Conservation (phyloP, 345 rosid genomes). For the Erodium maritimum region DNA sequence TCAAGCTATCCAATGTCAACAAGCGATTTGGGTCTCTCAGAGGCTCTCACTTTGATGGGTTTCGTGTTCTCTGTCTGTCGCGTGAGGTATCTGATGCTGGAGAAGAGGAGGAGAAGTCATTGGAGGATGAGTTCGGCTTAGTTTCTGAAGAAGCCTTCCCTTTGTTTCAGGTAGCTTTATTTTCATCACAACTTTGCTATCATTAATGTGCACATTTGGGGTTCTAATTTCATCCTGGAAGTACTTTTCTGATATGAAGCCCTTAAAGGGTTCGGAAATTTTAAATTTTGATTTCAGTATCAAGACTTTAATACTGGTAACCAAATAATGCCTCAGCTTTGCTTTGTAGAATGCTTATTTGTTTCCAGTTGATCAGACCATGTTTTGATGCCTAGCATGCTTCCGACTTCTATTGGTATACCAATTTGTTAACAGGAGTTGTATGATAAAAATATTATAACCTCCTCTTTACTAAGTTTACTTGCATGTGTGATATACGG, state of each 20-base stretch:
- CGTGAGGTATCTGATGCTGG: conserved; percentile 29
- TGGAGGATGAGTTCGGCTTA: conserved; percentile 24
- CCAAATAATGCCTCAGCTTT: too few species aligned
- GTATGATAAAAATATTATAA: too few species aligned
- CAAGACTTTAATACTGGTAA: too few species aligned
- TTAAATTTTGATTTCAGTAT: too few species aligned
- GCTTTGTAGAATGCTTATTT: too few species aligned
- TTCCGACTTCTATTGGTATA: too few species aligned
- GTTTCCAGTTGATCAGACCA: too few species aligned
- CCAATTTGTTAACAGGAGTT: too few species aligned
- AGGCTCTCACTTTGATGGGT: conserved; percentile 14
- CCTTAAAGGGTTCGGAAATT: too few species aligned
- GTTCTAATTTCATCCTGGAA: neutral
- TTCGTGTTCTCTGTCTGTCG: conserved; percentile 31
- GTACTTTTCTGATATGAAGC: too few species aligned
- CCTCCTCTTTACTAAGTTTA: too few species aligned
- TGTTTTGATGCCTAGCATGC: too few species aligned
- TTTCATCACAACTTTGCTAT: neutral
- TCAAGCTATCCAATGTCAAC: conserved; percentile 12
- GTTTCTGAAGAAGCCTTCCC: conserved; percentile 32
- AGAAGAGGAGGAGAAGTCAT: conserved; percentile 21
- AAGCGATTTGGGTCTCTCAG: conserved; percentile 33
- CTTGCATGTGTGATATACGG: neutral
- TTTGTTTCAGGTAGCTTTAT: conserved; percentile 29
- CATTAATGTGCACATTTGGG: neutral